phyloP scores from a whole-genome alignment of 805 yeast genomes.

The Metschnikowia lachancei region DNA sequence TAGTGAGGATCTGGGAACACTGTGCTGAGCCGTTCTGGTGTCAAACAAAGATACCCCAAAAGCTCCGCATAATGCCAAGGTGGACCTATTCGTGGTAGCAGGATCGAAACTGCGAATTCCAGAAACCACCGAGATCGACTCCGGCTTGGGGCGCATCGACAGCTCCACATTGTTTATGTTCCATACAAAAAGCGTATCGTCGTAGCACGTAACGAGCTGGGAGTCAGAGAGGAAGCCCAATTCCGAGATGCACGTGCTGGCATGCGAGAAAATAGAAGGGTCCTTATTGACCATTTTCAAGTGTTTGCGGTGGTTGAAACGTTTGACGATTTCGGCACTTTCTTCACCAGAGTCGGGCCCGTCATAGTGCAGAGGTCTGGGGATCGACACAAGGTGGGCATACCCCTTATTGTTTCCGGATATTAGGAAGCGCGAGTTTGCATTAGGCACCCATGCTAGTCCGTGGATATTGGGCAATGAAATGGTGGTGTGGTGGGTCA shows the following conservation, averaged over 20 bases:
- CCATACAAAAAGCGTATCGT: slow-evolving; percentile 74
- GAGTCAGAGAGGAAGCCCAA: slow-evolving; percentile 32
- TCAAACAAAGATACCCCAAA: slow-evolving; percentile 77
- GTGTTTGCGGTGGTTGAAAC: slow-evolving; percentile 77
- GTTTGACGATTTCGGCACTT: slow-evolving; percentile 69
- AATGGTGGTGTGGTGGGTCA: slow-evolving; percentile 60
- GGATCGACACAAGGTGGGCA: slow-evolving; percentile 69
- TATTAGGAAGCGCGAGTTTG: slow-evolving; percentile 40
- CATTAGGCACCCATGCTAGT: slow-evolving; percentile 50
- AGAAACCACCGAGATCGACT: slow-evolving; percentile 48
- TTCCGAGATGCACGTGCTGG: slow-evolving; percentile 27
- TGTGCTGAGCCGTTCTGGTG: slow-evolving; percentile 49
- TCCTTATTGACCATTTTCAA: slow-evolving; percentile 35
- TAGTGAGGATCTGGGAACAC: slow-evolving; percentile 28
- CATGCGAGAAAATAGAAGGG: slow-evolving; percentile 20
- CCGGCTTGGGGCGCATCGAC: slow-evolving; percentile 44
- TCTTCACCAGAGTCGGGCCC: slow-evolving; percentile 30
- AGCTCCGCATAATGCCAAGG: slow-evolving; percentile 63
- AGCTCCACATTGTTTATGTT: slow-evolving; percentile 57
- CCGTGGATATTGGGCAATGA: slow-evolving; percentile 54
- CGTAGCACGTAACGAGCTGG: slow-evolving; percentile 59
- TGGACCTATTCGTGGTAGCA: slow-evolving; percentile 5
- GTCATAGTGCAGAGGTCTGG: slow-evolving; percentile 26
- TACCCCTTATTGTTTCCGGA: slow-evolving; percentile 78
- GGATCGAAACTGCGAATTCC: slow-evolving; percentile 53